These are phyloP conservation scores for Xylaria nigripes DNA, from an alignment of 495 filamentous ascomycete genomes.

Conservation along the genomic window DNA sequence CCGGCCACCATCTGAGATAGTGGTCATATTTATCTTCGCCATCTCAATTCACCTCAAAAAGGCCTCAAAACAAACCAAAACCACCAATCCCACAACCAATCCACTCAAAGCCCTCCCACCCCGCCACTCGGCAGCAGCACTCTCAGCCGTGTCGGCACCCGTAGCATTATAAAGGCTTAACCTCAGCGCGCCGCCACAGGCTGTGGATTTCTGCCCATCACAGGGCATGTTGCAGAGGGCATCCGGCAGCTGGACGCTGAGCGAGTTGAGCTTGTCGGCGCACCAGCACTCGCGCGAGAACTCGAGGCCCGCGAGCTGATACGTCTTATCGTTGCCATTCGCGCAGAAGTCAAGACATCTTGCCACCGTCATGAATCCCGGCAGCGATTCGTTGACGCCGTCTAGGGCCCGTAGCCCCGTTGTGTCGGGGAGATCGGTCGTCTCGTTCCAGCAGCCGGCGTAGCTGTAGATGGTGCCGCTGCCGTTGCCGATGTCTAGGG, in stretches of 20 bases:
- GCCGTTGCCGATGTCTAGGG: conserved; percentile 14
- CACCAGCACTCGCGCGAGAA: conserved; percentile 47
- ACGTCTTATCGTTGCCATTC: conserved; percentile 7
- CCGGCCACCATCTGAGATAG: background rate
- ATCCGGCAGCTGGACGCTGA: conserved; percentile 29
- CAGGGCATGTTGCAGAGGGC: conserved; percentile 36
- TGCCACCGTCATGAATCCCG: conserved; percentile 34
- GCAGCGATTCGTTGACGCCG: conserved; percentile 22
- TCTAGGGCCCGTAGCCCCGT: conserved; percentile 25
- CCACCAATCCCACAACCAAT: background rate
- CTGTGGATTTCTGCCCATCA: conserved; percentile 33
- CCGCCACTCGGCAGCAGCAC: background rate
- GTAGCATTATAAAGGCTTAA: conserved; percentile 26
- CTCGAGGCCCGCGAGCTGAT: conserved; percentile 41
- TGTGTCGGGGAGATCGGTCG: conserved; percentile 23
- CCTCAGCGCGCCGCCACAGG: conserved; percentile 39
- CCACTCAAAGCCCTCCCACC: background rate
- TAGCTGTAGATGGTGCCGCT: conserved; percentile 28
- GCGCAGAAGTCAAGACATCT: conserved; percentile 37
- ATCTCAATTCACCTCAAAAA: background rate
- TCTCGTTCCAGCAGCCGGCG: conserved; percentile 45
- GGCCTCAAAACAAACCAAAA: background rate
- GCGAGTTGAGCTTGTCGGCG: conserved; percentile 26
- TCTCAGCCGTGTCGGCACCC: background rate
- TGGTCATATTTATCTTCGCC: background rate